phyloP scores from a whole-genome alignment of 345 rosid species.

The Gossypium rotundifolium region DNA sequence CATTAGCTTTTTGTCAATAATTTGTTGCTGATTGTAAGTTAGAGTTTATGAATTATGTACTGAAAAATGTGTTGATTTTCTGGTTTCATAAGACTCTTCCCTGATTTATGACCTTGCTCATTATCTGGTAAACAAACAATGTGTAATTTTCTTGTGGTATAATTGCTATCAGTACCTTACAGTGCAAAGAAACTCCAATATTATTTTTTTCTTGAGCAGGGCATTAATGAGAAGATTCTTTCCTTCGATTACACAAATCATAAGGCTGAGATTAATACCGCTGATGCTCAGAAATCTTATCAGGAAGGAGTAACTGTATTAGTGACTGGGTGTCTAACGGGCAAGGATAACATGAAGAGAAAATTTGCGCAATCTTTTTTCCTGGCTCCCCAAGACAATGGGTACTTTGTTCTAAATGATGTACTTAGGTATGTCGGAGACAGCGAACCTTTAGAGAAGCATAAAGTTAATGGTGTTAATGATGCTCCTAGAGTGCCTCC shows the following conservation, averaged over 20 bases:
- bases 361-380: conserved; percentile 85
- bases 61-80: background rate
- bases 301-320: conserved; percentile 70
- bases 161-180: background rate
- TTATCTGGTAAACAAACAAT: background rate
- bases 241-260: conserved; percentile 48
- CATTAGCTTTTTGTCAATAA: background rate
- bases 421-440: conserved; percentile 78
- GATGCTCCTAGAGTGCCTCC: conserved; percentile 29
- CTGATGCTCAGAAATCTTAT: conserved; percentile 78
- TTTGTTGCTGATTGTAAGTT: background rate
- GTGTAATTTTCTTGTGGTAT: background rate
- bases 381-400: conserved; percentile 88
- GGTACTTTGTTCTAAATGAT: conserved; percentile 85
- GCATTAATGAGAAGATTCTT: conserved; percentile 48
- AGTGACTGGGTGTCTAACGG: conserved; percentile 81
- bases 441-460: conserved; percentile 28
- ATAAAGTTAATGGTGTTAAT: conserved; percentile 32
- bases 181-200: background rate
- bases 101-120: background rate
- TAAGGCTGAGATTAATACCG: conserved; percentile 84
- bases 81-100: background rate
- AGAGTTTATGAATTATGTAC: background rate
- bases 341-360: conserved; percentile 62
- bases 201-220: conserved; percentile 27